These are phyloP conservation scores for Aspergillus persii DNA, from an alignment of 2,329 filamentous ascomycete genomes.

Conservation along the genomic window DNA sequence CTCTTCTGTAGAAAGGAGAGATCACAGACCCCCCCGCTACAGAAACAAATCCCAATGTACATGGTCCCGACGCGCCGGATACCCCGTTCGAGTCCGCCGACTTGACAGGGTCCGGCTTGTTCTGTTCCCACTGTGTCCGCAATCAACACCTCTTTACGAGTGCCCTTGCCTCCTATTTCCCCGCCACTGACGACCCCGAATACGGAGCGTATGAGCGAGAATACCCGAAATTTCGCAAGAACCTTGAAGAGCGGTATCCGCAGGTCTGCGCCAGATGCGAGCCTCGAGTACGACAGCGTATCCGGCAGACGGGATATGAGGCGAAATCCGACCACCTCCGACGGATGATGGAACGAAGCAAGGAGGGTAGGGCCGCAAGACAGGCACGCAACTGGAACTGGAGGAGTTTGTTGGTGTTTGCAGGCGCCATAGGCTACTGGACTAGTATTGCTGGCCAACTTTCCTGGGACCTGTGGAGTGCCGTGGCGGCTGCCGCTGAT, in stretches of 20 bases:
- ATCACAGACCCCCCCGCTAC: conserved; percentile 80
- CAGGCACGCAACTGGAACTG: conserved; percentile 39
- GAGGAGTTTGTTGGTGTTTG: conserved; percentile 43
- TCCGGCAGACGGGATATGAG: conserved; percentile 71
- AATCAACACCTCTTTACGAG: conserved; percentile 82
- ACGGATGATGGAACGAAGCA: conserved; percentile 67
- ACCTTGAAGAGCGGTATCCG: conserved; percentile 80
- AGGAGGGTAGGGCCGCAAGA: conserved; percentile 33
- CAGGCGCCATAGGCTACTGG: conserved; percentile 45
- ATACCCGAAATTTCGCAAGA: conserved; percentile 67
- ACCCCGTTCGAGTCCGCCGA: conserved; percentile 43
- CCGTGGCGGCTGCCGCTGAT: conserved; percentile 21
- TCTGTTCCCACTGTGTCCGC: conserved; percentile 77
- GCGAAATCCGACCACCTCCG: conserved; percentile 80
- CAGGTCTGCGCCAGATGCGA: conserved; percentile 83
- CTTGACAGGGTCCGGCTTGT: conserved; percentile 45
- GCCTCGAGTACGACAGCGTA: conserved; percentile 66
- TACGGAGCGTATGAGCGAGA: conserved; percentile 67
- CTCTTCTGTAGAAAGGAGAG: conserved; percentile 67
- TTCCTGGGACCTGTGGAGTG: conserved; percentile 40
- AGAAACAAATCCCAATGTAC: conserved; percentile 47
- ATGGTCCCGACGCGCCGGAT: conserved; percentile 39
- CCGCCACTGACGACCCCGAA: conserved; percentile 62
- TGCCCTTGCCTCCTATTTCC: conserved; percentile 76
- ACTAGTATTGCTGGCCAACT: conserved; percentile 44